Conservation (phyloP, 1,284 basidiomycete species). For the Boletellus deceptivus region DNA sequence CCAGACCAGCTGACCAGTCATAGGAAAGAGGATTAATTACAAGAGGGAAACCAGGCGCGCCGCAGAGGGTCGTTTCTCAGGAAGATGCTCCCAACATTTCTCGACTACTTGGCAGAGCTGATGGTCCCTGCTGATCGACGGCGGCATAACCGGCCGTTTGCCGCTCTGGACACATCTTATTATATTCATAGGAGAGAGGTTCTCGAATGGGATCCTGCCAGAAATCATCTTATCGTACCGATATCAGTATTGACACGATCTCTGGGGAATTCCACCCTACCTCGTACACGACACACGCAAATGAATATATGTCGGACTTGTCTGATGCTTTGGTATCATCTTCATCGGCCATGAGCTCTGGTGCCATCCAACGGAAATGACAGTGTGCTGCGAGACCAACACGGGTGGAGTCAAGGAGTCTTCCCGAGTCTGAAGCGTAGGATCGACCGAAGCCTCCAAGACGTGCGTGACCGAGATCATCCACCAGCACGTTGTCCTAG, state of each 20-base stretch:
- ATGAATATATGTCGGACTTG: constrained; percentile 10
- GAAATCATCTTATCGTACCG: constrained; percentile 21
- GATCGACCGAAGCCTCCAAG: constrained; percentile 40
- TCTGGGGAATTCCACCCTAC: background rate
- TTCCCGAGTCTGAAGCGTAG: constrained; percentile 23
- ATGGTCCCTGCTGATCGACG: constrained; percentile 6
- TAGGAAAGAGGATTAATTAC: background rate
- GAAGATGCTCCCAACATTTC: constrained; percentile 9
- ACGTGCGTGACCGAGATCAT: constrained; percentile 28
- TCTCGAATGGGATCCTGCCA: constrained; percentile 24
- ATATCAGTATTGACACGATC: background rate
- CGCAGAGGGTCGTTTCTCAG: constrained; percentile 18
- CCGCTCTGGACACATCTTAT: background rate
- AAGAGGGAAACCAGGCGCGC: background rate
- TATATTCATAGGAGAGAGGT: background rate
- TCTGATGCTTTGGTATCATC: constrained; percentile 11
- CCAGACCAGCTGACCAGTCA: too few species aligned
- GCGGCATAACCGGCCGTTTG: constrained; percentile 11
- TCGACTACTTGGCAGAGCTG: constrained; percentile 14
- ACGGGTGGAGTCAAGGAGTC: constrained; percentile 25
- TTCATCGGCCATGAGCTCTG: constrained; percentile 23
- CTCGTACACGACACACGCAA: constrained; percentile 33
- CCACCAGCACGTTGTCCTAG: constrained; percentile 21
- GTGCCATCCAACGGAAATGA: constrained; percentile 29
- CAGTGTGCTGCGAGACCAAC: constrained; percentile 12